phyloP scores from a whole-genome alignment of 2,329 filamentous ascomycete genomes.

The Botryosphaeria dothidea region DNA sequence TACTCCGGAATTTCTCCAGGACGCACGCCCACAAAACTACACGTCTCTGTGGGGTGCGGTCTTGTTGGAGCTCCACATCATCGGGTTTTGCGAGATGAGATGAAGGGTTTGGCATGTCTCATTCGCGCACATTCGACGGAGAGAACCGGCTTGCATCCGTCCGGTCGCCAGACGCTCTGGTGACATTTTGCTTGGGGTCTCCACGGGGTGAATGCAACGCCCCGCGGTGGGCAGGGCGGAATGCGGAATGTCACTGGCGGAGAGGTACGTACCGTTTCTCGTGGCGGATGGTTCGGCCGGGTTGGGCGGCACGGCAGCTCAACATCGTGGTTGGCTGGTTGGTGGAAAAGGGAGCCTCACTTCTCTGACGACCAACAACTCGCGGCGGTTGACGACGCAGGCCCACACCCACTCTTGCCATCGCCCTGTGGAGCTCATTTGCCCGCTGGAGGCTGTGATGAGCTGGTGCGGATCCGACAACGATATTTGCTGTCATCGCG shows the following conservation, averaged over 20 bases:
- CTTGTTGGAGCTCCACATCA: not conserved
- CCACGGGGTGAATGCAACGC: not conserved
- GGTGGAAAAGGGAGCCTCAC: constrained; percentile 1
- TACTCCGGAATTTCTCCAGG: constrained; percentile 11
- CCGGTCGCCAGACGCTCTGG: constrained; percentile 3
- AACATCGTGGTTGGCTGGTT: not conserved
- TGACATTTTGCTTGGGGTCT: constrained; percentile 1
- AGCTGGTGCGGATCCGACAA: not conserved
- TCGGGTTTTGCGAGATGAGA: not conserved
- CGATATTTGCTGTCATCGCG: not conserved
- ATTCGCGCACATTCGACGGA: not conserved
- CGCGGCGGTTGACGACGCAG: not conserved
- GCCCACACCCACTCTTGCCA: not conserved
- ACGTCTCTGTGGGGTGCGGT: not conserved
- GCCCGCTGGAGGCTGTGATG: not conserved
- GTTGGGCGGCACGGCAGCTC: not conserved
- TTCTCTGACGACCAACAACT: not conserved
- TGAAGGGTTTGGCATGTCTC: not conserved
- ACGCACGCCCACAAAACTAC: not conserved
- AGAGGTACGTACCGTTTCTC: not conserved
- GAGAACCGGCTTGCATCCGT: not conserved
- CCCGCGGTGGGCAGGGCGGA: not conserved
- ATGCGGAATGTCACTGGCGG: not conserved
- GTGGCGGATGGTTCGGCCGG: not conserved
- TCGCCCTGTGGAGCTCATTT: not conserved